Conservation (phyloP, 2,329 filamentous ascomycete genomes). For the Dactylonectria macrodidyma region DNA sequence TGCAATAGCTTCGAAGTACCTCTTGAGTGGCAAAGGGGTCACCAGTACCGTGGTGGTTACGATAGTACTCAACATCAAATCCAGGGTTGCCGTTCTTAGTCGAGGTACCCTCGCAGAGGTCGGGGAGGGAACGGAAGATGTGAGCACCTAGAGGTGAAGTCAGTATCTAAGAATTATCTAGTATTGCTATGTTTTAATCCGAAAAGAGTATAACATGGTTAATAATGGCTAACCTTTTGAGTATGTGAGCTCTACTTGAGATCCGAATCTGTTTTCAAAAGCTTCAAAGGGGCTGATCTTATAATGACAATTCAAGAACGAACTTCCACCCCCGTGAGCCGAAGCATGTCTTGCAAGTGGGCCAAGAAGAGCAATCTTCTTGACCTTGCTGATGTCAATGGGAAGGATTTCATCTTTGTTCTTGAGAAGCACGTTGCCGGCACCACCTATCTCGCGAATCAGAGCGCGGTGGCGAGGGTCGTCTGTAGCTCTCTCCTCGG, state of each 20-base stretch:
- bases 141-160: no score
- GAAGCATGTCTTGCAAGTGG: constrained; percentile 45
- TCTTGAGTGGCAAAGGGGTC: no score
- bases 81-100: no score
- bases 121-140: no score
- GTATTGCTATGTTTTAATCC: no score
- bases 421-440: constrained; percentile 29
- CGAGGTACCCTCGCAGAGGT: no score
- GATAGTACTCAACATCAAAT: no score
- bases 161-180: no score
- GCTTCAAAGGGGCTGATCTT: constrained; percentile 48
- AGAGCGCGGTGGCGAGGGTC: constrained; percentile 40
- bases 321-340: constrained; percentile 50
- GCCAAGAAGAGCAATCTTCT: constrained; percentile 42
- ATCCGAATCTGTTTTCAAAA: constrained; percentile 33
- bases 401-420: constrained; percentile 20
- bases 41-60: no score
- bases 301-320: constrained; percentile 48
- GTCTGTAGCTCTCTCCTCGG: constrained; percentile 33
- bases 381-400: constrained; percentile 25
- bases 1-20: no score
- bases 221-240: constrained; percentile 27
- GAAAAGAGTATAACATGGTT: no score
- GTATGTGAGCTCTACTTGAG: constrained; percentile 36
- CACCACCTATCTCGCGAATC: constrained; percentile 26